These are phyloP conservation scores for Carex parvula DNA, from an alignment of 176 grass and related monocot genomes.

Conservation along the genomic window DNA sequence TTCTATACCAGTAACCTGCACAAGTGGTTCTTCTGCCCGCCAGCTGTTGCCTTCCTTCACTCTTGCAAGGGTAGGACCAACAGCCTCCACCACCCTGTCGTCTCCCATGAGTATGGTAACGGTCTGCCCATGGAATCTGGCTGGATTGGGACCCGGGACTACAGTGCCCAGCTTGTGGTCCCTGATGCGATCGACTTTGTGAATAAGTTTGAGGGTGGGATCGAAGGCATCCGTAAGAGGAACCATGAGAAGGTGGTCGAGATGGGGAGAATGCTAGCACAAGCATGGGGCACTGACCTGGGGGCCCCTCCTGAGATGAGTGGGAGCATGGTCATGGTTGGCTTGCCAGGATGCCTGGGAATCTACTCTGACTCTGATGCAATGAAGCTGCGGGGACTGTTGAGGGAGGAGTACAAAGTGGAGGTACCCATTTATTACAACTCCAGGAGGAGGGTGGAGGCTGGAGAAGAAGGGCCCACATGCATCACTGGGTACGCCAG, in stretches of 20 bases:
- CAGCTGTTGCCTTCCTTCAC: constrained; percentile 79
- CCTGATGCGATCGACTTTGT: constrained; percentile 74
- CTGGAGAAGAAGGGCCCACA: constrained; percentile 3
- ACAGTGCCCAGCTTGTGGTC: constrained; percentile 80
- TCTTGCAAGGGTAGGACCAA: constrained; percentile 37
- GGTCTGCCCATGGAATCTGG: constrained; percentile 83
- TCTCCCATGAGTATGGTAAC: constrained; percentile 85
- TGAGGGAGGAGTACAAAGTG: constrained; percentile 79
- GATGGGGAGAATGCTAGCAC: constrained; percentile 83
- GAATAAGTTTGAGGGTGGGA: constrained; percentile 80
- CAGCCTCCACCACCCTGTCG: constrained; percentile 82
- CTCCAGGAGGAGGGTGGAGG: constrained; percentile 43
- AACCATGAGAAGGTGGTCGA: constrained; percentile 90
- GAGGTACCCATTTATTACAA: constrained; percentile 92
- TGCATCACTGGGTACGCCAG: constrained; percentile 64
- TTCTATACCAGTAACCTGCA: constrained; percentile 98
- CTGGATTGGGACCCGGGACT: constrained; percentile 94
- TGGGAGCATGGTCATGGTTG: constrained; percentile 94
- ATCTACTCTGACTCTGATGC: constrained; percentile 62
- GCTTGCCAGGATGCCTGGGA: constrained; percentile 53
- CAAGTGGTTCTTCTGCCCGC: constrained; percentile 97
- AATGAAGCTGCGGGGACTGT: constrained; percentile 48
- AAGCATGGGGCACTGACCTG: constrained; percentile 84
- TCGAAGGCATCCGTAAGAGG: constrained; percentile 57
- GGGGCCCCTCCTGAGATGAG: constrained; percentile 74